phyloP scores from a whole-genome alignment of 140 eudicot genomes.

The Ambrosia hybrid region DNA sequence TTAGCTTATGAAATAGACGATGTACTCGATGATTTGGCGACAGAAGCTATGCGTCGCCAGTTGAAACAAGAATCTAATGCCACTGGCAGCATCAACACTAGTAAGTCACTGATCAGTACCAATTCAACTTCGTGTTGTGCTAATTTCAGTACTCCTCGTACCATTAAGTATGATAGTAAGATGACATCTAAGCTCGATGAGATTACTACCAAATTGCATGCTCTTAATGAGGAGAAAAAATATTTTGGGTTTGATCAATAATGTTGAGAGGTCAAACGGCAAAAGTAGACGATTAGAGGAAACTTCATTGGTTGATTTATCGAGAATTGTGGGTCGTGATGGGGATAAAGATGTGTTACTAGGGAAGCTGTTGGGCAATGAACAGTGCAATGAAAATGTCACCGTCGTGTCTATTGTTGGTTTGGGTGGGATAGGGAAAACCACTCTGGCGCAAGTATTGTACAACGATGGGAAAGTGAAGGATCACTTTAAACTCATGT shows the following conservation, averaged over 20 bases:
- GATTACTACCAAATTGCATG: slow-evolving; percentile 19
- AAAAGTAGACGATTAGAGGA: slow-evolving; percentile 12
- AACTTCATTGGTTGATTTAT: slow-evolving; percentile 36
- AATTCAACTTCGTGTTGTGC: neutral
- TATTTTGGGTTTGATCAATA: slow-evolving; percentile 24
- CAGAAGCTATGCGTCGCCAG: slow-evolving; percentile 9
- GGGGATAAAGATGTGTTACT: slow-evolving; percentile 41
- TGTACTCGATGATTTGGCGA: slow-evolving; percentile 11
- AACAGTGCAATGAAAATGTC: neutral
- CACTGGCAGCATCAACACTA: neutral
- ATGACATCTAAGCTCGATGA: slow-evolving; percentile 25
- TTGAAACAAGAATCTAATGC: neutral
- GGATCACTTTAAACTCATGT: slow-evolving; percentile 33
- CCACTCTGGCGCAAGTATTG: slow-evolving; percentile 51
- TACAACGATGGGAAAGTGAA: slow-evolving; percentile 38
- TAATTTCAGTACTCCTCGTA: slow-evolving; percentile 1
- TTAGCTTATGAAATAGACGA: slow-evolving; percentile 14
- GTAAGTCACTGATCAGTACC: neutral
- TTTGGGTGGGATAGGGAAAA: slow-evolving; percentile 62
- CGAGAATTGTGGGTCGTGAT: slow-evolving; percentile 44
- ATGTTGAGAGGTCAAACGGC: slow-evolving; percentile 13
- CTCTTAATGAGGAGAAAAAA: slow-evolving; percentile 15
- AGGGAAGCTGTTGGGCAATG: slow-evolving; percentile 20
- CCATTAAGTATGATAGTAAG: slow-evolving; percentile 14
- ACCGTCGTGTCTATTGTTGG: slow-evolving; percentile 37